Conservation (phyloP, 169 alveolate species). For the Eimeria tenella region DNA sequence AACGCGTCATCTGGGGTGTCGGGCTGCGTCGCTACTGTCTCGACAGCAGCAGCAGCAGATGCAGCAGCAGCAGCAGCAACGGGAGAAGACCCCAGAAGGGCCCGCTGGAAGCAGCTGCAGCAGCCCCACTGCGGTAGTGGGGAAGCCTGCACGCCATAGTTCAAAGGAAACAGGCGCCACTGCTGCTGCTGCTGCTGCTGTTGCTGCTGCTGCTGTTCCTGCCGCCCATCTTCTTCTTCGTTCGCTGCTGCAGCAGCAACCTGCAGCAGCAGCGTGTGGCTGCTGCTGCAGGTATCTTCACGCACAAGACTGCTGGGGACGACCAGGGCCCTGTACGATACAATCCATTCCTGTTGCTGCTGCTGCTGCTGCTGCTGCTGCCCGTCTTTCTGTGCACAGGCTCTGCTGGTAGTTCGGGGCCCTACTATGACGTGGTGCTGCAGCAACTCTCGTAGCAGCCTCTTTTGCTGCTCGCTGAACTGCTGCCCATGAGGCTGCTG, state of each 20-base stretch:
- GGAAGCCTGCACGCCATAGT: background rate
- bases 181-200: constrained; percentile 8
- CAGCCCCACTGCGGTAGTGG: background rate
- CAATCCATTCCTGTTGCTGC: constrained; percentile 21
- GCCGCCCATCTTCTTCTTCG: background rate
- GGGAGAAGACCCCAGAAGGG: background rate
- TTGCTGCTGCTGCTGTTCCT: constrained; percentile 29
- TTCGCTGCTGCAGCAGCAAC: constrained; percentile 9
- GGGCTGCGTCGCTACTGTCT: background rate
- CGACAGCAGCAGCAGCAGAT: constrained; percentile 41
- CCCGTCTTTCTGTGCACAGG: background rate
- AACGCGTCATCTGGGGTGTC: background rate
- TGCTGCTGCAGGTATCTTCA: constrained; percentile 22
- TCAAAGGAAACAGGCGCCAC: constrained; percentile 16
- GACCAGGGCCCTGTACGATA: constrained; percentile 3
- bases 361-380: constrained; percentile 28
- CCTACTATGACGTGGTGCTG: constrained; percentile 38
- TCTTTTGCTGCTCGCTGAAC: constrained; percentile 10
- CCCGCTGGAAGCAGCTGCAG: constrained; percentile 39
- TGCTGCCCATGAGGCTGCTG: constrained; percentile 32
- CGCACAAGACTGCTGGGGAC: background rate
- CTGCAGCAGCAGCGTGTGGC: constrained; percentile 67
- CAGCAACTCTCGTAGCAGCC: constrained; percentile 42
- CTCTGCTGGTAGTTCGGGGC: constrained; percentile 12
- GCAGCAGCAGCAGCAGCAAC: constrained; percentile 30